Conservation (phyloP, 2,329 filamentous ascomycete genomes). For the Metarhizium brunneum region DNA sequence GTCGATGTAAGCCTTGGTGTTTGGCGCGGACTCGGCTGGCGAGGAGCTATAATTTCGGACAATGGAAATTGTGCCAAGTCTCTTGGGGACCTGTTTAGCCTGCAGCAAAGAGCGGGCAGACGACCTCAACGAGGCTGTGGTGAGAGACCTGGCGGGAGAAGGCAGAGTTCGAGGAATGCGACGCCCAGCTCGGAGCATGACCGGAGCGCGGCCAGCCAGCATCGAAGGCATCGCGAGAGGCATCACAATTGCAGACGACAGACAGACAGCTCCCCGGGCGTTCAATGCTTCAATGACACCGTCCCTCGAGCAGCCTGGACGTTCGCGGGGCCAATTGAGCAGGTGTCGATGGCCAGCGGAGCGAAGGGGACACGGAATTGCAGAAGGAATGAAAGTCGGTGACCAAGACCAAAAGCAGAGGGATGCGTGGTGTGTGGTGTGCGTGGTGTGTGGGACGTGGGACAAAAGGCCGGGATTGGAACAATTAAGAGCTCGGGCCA, state of each 20-base stretch:
- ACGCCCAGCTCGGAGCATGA: constrained; percentile 46
- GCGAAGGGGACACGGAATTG: not conserved
- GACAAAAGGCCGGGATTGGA: not conserved
- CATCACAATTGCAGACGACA: constrained; percentile 19
- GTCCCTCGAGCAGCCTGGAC: constrained; percentile 25
- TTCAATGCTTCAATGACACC: constrained; percentile 26
- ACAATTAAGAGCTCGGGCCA: constrained; percentile 9
- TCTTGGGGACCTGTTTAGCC: constrained; percentile 26
- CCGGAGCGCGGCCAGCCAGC: constrained; percentile 48
- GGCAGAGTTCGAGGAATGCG: constrained; percentile 36
- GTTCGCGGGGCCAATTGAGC: constrained; percentile 21
- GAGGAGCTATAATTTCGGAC: constrained; percentile 31
- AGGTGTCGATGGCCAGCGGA: constrained; percentile 7
- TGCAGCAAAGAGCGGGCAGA: constrained; percentile 23
- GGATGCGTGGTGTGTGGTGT: not conserved
- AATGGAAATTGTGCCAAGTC: constrained; percentile 38
- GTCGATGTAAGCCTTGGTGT: constrained; percentile 77
- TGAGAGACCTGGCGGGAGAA: constrained; percentile 35
- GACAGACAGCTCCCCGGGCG: constrained; percentile 13
- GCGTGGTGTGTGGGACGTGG: not conserved
- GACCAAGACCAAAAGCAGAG: constrained; percentile 11
- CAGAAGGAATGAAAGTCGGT: constrained; percentile 12
- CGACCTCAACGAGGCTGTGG: constrained; percentile 24
- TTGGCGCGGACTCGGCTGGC: constrained; percentile 60
- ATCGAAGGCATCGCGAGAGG: constrained; percentile 28